These are phyloP conservation scores for Colletotrichum siamense DNA, from an alignment of 2,329 filamentous ascomycete species.

Conservation along the genomic window DNA sequence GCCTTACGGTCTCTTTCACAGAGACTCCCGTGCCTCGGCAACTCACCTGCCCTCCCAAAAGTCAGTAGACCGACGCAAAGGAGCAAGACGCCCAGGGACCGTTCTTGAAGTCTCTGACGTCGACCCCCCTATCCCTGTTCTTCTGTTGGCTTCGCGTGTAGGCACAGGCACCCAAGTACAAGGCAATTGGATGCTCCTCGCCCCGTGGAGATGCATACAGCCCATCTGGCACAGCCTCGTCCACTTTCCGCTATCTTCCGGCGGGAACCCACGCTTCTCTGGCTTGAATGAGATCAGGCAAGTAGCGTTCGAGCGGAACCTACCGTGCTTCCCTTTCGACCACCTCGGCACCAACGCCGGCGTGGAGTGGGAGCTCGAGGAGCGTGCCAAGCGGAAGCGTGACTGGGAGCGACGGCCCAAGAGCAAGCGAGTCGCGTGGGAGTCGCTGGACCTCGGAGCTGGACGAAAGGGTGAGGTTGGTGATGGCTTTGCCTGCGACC, in stretches of 20 bases:
- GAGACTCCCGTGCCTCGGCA: constrained; percentile 68
- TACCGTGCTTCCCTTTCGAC: constrained; percentile 87
- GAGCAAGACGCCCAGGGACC: constrained; percentile 65
- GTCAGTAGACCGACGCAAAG: constrained; percentile 78
- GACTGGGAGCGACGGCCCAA: constrained; percentile 82
- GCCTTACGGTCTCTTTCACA: constrained; percentile 69
- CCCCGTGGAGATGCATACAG: constrained; percentile 89
- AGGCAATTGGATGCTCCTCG: constrained; percentile 81
- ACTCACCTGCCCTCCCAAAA: constrained; percentile 76
- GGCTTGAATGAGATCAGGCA: constrained; percentile 83
- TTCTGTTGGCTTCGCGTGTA: constrained; percentile 68
- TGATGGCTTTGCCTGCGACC: constrained; percentile 82
- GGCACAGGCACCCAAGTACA: constrained; percentile 54
- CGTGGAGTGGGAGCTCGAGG: constrained; percentile 74
- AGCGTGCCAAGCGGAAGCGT: constrained; percentile 62
- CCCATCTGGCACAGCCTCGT: constrained; percentile 87
- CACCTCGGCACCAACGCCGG: constrained; percentile 81
- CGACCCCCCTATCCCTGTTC: constrained; percentile 80
- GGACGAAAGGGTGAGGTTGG: constrained; percentile 84
- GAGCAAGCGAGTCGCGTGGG: constrained; percentile 80
- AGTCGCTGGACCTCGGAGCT: constrained; percentile 74
- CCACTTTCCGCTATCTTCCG: constrained; percentile 79
- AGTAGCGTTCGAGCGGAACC: constrained; percentile 78
- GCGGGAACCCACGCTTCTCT: constrained; percentile 82
- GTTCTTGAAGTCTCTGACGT: constrained; percentile 59